Percentiles rank a stretch among this genome's conserved stretches.
These are phyloP conservation scores for Entoloma clypeatum DNA, from an alignment of 1,284 basidiomycete species.

Conservation along the genomic window DNA sequence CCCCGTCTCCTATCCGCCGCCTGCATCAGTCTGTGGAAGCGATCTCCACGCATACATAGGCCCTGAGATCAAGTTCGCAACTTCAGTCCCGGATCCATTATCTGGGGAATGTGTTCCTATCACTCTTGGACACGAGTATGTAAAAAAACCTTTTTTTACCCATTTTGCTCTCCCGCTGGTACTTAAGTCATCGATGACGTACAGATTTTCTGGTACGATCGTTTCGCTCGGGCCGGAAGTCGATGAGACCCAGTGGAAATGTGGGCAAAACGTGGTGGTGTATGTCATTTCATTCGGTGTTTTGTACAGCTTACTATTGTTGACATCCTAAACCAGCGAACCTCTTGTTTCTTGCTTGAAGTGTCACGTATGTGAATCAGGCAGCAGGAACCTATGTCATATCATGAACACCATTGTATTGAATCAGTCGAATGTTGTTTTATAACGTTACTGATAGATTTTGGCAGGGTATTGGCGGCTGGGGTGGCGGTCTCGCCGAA, in stretches of 20 bases:
- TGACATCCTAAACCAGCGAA: constrained; percentile 20
- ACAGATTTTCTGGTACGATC: constrained; percentile 32
- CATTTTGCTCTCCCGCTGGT: not conserved
- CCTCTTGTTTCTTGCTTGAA: constrained; percentile 30
- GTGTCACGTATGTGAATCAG: constrained; percentile 24
- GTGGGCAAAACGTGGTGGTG: constrained; percentile 30
- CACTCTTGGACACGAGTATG: constrained; percentile 33
- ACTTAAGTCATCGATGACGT: not conserved
- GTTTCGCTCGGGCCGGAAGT: constrained; percentile 26
- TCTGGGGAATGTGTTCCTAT: constrained; percentile 30
- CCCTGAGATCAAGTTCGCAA: constrained; percentile 20
- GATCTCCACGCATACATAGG: constrained; percentile 30
- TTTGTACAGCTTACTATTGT: not conserved
- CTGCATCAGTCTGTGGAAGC: constrained; percentile 31
- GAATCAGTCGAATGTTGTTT: not conserved
- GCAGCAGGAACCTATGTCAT: constrained; percentile 27
- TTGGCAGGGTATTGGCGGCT: constrained; percentile 28
- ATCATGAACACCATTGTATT: constrained; percentile 26
- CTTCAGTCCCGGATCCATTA: constrained; percentile 21
- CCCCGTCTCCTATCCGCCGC: no score
- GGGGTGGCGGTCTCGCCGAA: constrained; percentile 32
- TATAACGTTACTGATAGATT: not conserved
- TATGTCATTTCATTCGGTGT: constrained; percentile 12
- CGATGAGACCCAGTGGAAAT: constrained; percentile 23
- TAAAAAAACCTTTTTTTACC: no score